These are phyloP conservation scores for Symmetrospora coprosmae DNA, from an alignment of 768 basidiomycete genomes.

Conservation along the genomic window DNA sequence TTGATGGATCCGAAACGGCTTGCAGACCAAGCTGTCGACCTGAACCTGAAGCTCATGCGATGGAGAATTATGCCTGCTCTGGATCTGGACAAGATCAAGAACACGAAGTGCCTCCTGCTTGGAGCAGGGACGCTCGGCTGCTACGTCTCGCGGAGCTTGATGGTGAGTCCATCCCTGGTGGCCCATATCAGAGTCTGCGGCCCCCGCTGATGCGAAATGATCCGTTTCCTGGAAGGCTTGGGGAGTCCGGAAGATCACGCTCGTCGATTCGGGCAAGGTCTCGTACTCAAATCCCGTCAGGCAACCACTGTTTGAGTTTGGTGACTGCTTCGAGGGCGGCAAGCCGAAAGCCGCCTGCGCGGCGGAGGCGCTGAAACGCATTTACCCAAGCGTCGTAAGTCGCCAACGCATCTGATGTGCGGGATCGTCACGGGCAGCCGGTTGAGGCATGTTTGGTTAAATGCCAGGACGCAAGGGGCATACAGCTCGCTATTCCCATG, in stretches of 20 bases:
- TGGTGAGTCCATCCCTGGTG: conserved; percentile 45
- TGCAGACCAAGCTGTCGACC: conserved; percentile 90
- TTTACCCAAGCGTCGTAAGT: conserved; percentile 83
- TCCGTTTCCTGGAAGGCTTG: conserved; percentile 53
- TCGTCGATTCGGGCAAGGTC: conserved; percentile 78
- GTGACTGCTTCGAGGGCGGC: conserved; percentile 80
- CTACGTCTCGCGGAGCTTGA: conserved; percentile 78
- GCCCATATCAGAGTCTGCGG: not conserved
- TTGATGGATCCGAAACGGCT: conserved; percentile 91
- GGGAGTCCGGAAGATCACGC: conserved; percentile 85
- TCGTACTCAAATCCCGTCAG: conserved; percentile 96
- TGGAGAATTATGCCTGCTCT: conserved; percentile 87
- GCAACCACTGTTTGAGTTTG: conserved; percentile 90
- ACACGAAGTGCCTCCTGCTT: conserved; percentile 65
- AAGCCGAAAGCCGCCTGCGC: conserved; percentile 87
- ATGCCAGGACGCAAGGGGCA: conserved; percentile 63
- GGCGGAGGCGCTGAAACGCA: conserved; percentile 65
- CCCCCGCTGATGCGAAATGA: not conserved
- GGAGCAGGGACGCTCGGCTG: conserved; percentile 95
- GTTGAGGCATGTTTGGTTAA: not conserved
- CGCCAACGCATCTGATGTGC: not conserved
- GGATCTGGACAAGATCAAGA: conserved; percentile 71
- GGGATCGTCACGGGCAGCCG: not conserved
- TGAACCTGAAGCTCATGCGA: conserved; percentile 93
- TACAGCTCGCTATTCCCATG: conserved; percentile 79